These are phyloP conservation scores for Cryomyces minteri DNA, from an alignment of 495 filamentous ascomycete genomes.

Conservation along the genomic window DNA sequence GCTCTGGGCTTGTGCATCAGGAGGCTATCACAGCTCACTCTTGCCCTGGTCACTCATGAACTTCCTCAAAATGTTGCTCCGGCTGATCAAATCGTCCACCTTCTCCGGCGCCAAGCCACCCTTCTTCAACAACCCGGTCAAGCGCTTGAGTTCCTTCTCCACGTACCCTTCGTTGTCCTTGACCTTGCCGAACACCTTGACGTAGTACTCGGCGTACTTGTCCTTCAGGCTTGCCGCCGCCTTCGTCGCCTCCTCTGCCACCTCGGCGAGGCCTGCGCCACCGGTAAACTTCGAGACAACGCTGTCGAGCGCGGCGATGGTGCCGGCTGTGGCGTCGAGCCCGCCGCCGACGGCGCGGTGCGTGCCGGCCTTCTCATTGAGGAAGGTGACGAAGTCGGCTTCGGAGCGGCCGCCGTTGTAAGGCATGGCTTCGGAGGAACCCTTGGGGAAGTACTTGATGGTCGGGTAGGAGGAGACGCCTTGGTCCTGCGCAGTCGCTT, in stretches of 20 bases:
- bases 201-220: constrained; percentile 86
- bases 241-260: constrained; percentile 49
- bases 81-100: constrained; percentile 68
- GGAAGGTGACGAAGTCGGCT: constrained; percentile 55
- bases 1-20: too few species aligned
- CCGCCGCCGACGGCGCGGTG: constrained; percentile 70
- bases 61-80: constrained; percentile 73
- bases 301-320: constrained; percentile 55
- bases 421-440: constrained; percentile 48
- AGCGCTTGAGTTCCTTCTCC: constrained; percentile 65
- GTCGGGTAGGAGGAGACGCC: constrained; percentile 79
- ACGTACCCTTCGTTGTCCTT: constrained; percentile 56
- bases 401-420: constrained; percentile 71
- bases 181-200: constrained; percentile 77
- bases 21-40: too few species aligned
- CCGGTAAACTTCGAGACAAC: constrained; percentile 52
- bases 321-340: constrained; percentile 64
- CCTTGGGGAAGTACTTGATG: constrained; percentile 94
- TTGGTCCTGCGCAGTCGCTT: constrained; percentile 55
- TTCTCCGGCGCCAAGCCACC: constrained; percentile 72
- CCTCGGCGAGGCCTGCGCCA: constrained; percentile 32
- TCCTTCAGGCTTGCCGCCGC: constrained; percentile 47
- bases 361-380: constrained; percentile 82
- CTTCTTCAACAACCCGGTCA: constrained; percentile 68
- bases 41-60: constrained; percentile 26